These are phyloP conservation scores for Neonectria hederae DNA, from an alignment of 2,329 filamentous ascomycete species.

Conservation along the genomic window DNA sequence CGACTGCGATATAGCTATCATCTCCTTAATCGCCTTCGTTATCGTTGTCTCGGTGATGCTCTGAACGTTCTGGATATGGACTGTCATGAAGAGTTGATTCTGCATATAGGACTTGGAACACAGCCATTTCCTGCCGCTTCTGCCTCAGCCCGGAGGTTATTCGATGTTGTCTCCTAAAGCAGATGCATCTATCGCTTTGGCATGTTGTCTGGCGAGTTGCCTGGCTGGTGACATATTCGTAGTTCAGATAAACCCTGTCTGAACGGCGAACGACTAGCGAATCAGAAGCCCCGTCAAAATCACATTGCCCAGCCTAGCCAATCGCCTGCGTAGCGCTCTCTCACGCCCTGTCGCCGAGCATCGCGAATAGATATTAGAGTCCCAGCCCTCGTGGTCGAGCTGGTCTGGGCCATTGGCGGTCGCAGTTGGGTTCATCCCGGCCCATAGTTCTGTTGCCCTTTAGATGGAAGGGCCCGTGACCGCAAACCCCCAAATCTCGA, in stretches of 20 bases:
- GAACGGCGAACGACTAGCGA: conserved; percentile 23
- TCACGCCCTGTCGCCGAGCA: neutral
- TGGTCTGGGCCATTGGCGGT: conserved; percentile 36
- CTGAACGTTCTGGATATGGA: neutral
- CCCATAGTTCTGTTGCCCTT: neutral
- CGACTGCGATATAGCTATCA: neutral
- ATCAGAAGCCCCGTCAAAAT: conserved; percentile 36
- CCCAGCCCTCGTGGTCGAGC: conserved; percentile 34
- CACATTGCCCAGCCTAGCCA: conserved; percentile 39
- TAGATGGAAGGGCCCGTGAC: conserved; percentile 21
- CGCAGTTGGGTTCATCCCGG: conserved; percentile 1
- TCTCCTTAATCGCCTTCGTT: neutral
- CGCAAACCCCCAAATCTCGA: conserved; percentile 2
- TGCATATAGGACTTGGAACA: neutral
- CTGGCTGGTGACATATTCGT: conserved; percentile 16
- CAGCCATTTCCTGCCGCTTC: conserved; percentile 1
- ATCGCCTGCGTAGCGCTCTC: conserved; percentile 11
- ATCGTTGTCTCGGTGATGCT: neutral
- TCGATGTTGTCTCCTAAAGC: conserved; percentile 13
- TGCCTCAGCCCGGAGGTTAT: conserved; percentile 24
- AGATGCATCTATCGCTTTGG: conserved; percentile 11
- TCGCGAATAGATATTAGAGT: conserved; percentile 36
- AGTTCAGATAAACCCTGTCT: conserved; percentile 27
- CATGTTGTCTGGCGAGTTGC: conserved; percentile 14
- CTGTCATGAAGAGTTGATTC: neutral